A percentile compares a stretch with the other conserved stretches of the same genome.
phyloP scores from a whole-genome alignment of 805 yeast species.

The Myxozyma nipponensis region DNA sequence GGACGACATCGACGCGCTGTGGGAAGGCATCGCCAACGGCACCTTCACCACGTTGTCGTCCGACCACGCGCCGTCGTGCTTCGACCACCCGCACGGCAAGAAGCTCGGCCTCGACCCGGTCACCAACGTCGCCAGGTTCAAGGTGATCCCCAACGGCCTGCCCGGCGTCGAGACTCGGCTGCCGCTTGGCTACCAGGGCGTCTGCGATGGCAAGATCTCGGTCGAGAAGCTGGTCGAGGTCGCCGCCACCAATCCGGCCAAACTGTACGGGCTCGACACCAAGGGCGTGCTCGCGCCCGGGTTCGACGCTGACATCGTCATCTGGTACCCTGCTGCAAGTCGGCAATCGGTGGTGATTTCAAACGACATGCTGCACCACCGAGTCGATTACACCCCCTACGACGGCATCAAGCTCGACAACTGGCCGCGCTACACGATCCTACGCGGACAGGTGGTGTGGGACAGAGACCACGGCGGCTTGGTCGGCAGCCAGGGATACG shows the following conservation, averaged over 20 bases:
- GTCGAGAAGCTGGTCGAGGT: conserved; percentile 46
- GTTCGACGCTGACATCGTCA: conserved; percentile 47
- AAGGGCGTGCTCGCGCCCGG: conserved; percentile 48
- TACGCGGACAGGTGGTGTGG: conserved; percentile 31
- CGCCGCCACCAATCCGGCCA: conserved; percentile 46
- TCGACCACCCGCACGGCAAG: conserved; percentile 44
- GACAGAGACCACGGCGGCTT: conserved; percentile 23
- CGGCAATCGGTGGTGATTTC: conserved; percentile 37
- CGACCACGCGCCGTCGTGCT: conserved; percentile 48
- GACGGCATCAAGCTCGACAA: conserved; percentile 42
- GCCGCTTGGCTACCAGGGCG: conserved; percentile 46
- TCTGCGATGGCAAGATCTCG: conserved; percentile 41
- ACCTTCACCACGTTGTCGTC: conserved; percentile 47
- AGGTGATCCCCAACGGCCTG: conserved; percentile 47
- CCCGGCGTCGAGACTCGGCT: conserved; percentile 50
- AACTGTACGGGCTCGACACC: conserved; percentile 43
- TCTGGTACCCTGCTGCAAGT: conserved; percentile 47
- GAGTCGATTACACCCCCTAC: conserved; percentile 32
- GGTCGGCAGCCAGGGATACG: conserved; percentile 27
- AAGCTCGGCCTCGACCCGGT: conserved; percentile 39
- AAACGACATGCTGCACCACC: conserved; percentile 28
- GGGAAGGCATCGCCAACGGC: conserved; percentile 47
- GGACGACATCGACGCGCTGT: conserved; percentile 43
- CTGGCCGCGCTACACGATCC: conserved; percentile 48
- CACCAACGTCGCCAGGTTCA: conserved; percentile 42